Percentiles rank a stretch among this genome's conserved stretches.
phyloP scores from a whole-genome alignment of 345 rosid species.

The Syzygium oleosum region DNA sequence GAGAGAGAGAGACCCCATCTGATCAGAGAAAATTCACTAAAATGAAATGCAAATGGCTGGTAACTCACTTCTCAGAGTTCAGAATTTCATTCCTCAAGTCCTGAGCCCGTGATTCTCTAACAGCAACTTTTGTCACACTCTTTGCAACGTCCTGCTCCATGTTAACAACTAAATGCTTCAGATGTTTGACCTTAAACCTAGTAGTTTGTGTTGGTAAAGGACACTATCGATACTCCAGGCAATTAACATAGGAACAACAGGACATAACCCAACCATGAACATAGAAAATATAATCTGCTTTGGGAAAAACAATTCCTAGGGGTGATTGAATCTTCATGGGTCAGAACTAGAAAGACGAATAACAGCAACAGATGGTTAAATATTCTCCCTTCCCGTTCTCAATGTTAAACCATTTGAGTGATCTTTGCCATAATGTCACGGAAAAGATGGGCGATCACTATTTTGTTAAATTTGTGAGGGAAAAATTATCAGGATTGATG shows the following conservation, averaged over 20 bases:
- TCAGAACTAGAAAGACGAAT: not conserved
- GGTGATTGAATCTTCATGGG: not conserved
- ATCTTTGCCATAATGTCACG: not conserved
- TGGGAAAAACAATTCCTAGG: not conserved
- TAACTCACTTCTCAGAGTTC: constrained; percentile 85
- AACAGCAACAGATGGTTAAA: not conserved
- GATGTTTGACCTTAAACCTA: not conserved
- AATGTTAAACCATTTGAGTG: not conserved
- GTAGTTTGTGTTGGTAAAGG: not conserved
- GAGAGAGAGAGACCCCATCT: not conserved
- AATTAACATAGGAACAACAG: not conserved
- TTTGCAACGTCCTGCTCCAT: constrained; percentile 66
- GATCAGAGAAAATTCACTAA: not conserved
- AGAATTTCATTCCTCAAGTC: constrained; percentile 85
- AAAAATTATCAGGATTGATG: not conserved
- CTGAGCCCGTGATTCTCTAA: constrained; percentile 86
- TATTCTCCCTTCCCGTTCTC: not conserved
- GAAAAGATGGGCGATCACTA: not conserved
- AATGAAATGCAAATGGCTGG: not conserved
- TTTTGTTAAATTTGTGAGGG: not conserved
- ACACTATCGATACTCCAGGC: not conserved
- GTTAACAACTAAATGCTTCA: constrained; percentile 2
- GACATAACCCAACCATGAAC: not conserved
- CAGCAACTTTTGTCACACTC: constrained; percentile 79
- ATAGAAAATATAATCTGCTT: not conserved